Base-by-base conservation (phyloP, 805 yeast genomes). In the Kluyveromyces starmeri region DNA sequence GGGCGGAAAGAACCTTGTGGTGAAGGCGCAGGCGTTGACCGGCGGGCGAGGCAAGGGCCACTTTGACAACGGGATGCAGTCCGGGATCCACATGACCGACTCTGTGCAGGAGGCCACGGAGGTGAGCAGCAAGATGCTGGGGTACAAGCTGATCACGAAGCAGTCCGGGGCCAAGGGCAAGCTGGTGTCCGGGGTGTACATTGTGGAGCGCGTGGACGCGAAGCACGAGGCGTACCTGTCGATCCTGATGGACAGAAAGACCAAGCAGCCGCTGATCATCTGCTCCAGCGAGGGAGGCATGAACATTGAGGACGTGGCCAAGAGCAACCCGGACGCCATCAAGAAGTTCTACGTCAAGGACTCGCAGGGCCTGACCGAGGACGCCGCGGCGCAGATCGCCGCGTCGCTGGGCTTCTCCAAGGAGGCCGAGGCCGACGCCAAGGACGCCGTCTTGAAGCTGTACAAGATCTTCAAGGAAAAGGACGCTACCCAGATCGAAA, bases 21-120 rank as follows among this genome's bases (percentile, higher is more conserved):
- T 92, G 62, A 92, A 92, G 71, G 98, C 98, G 42, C 99, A 92
- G 69, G 96, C 96, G 32, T 73, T 92, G 55, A 88, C 99, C 40
- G 99, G 99, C 67, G 99, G 99, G 58, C 80, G 99, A 67, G 99
- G 99, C 67, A 92, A 92, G 65, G 99, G 99, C 45, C 88, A 84
- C 64, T 88, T 92, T 48, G 96, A 88, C 67, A 78, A 78, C 52
- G 98, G 98, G 35, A 76, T 84, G 59, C 78, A 89, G 68, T 95
- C 96, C 34, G 99, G 98, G 70, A 96, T 92, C 54, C 82, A 85
- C 67, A 71, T 92, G 64, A 83, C 84, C 50, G 69, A 78, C 39
- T 69, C 88, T 38, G 78, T 96, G 28, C 81, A 80, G 55, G 88
- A 89, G 68, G 96, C 94, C 40, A 71, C 70, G 62, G 81, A 80